Evolutionary conservation across 345 rosid species (phyloP), one percentile per base, ranked within the genome.

Genomic region (Acer negundo): DNA sequence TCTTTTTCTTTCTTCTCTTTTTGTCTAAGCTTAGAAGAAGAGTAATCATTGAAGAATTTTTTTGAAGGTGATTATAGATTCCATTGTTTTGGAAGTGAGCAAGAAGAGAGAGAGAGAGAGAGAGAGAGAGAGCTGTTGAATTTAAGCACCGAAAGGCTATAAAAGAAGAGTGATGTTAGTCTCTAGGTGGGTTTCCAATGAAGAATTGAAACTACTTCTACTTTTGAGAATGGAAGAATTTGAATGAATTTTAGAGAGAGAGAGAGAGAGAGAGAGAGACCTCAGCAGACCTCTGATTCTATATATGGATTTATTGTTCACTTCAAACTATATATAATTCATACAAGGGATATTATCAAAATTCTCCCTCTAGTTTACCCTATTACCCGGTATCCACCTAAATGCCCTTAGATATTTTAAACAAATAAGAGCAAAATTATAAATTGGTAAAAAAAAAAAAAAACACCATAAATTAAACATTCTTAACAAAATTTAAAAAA

Each of bases 91-190:
- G 74, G 62, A 70, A 69, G 73, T 24, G 31, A 62, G 66, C 44
- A 56, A 75, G 53, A 53, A 80, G 77, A 80, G 73, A 53, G 85
- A 77, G 70, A 67, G 74, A 67, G 35, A 31, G 31, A 28, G 31
- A 28, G 35, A 28, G 35, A 28, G 35, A 31, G 35, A 31, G 35
- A 78, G 79, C 17, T 70, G 74, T 83, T 85, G 82, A 84, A 90
- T 77, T 79, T 82, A 80, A 87, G 92, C 92, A 90, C 90, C 90
- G 87, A 88, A 92, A 90, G 90, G 82, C 89, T 80, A 84, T 12
- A 70, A 80, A 79, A 78, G 78, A 67, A 61, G 23, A n/a, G 46
- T 42, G 2, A 9, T 42, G 10, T 7, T 42, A 8, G 46, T 42
- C 46, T 42, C 68, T 75, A 63, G 80, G 67, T 76, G 74, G 88